These are phyloP conservation scores for Echinochloa phyllopogon DNA, from an alignment of 176 grass and related monocot species.

Conservation along the genomic window DNA sequence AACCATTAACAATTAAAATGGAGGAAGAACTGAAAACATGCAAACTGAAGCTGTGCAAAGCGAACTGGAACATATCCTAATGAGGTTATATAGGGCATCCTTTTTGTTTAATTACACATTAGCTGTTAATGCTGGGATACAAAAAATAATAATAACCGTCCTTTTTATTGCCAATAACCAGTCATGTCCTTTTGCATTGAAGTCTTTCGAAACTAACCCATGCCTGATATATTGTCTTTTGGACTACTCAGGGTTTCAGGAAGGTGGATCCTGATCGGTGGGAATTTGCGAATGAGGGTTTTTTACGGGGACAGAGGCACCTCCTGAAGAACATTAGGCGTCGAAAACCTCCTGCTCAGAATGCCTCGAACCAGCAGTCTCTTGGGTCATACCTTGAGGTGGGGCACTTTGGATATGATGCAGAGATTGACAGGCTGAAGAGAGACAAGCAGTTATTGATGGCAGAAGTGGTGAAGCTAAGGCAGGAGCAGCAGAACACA, in stretches of 20 bases:
- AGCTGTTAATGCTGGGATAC: slow-evolving; percentile 15
- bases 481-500: slow-evolving; percentile 92
- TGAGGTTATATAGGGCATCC: slow-evolving; percentile 20
- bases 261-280: slow-evolving; percentile 93
- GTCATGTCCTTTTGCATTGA: slow-evolving; percentile 23
- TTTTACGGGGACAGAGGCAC: slow-evolving; percentile 81
- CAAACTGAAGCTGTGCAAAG: slow-evolving; percentile 56
- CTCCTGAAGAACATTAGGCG: slow-evolving; percentile 90
- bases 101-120: slow-evolving; percentile 7
- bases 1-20: slow-evolving; percentile 48
- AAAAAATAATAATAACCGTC: neutral
- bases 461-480: slow-evolving; percentile 85
- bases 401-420: slow-evolving; percentile 80
- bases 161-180: slow-evolving; percentile 8
- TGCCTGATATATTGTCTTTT: slow-evolving; percentile 1
- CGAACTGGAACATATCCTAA: slow-evolving; percentile 43
- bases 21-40: slow-evolving; percentile 48
- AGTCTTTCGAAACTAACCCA: slow-evolving; percentile 13
- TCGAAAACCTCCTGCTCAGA: slow-evolving; percentile 57
- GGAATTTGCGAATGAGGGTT: slow-evolving; percentile 95
- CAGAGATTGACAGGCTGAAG: slow-evolving; percentile 71
- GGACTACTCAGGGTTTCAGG: slow-evolving; percentile 77
- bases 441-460: slow-evolving; percentile 82
- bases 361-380: slow-evolving; percentile 61
- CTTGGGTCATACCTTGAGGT: slow-evolving; percentile 76